A percentile compares a stretch with the other conserved stretches of the same genome.
These are phyloP conservation scores for Fusarium coffeatum DNA, from an alignment of 2,329 filamentous ascomycete species.

Conservation along the genomic window DNA sequence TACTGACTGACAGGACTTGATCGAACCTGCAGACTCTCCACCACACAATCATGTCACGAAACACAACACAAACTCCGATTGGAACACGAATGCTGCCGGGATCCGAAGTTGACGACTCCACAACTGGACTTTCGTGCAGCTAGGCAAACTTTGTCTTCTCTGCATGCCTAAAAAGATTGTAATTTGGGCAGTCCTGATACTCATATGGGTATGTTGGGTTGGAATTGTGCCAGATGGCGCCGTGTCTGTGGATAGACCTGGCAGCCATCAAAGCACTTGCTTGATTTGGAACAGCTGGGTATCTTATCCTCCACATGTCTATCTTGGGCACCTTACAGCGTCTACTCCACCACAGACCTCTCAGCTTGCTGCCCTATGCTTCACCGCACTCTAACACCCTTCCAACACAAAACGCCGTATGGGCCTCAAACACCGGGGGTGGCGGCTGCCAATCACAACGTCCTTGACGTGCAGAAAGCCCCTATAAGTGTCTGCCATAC, in stretches of 20 bases:
- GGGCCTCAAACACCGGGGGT: constrained; percentile 25
- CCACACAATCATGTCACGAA: constrained; percentile 32
- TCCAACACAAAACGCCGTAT: constrained; percentile 29
- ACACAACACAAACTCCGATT: constrained; percentile 41
- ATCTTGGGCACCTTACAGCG: constrained; percentile 35
- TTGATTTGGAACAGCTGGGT: constrained; percentile 43
- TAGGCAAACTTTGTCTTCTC: constrained; percentile 36
- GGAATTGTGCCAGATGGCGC: constrained; percentile 60
- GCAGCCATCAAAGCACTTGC: constrained; percentile 38
- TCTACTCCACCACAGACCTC: constrained; percentile 34
- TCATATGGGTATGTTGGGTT: constrained; percentile 42
- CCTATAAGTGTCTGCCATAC: constrained; percentile 5
- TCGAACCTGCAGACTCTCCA: constrained; percentile 2
- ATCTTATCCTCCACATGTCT: constrained; percentile 44
- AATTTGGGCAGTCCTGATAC: constrained; percentile 39
- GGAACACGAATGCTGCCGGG: constrained; percentile 39
- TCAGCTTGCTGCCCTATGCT: constrained; percentile 30
- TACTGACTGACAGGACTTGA: constrained; percentile 23
- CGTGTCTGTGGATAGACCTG: constrained; percentile 56
- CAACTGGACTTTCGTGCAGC: constrained; percentile 37
- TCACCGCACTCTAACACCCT: constrained; percentile 34
- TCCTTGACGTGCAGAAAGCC: constrained; percentile 10
- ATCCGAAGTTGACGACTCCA: constrained; percentile 41
- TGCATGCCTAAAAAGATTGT: constrained; percentile 35
- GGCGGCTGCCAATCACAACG: constrained; percentile 11